Percentiles rank a stretch among this genome's conserved stretches.
These are phyloP conservation scores for Sarcodon aspratus DNA, from an alignment of 768 basidiomycete genomes.

Conservation along the genomic window DNA sequence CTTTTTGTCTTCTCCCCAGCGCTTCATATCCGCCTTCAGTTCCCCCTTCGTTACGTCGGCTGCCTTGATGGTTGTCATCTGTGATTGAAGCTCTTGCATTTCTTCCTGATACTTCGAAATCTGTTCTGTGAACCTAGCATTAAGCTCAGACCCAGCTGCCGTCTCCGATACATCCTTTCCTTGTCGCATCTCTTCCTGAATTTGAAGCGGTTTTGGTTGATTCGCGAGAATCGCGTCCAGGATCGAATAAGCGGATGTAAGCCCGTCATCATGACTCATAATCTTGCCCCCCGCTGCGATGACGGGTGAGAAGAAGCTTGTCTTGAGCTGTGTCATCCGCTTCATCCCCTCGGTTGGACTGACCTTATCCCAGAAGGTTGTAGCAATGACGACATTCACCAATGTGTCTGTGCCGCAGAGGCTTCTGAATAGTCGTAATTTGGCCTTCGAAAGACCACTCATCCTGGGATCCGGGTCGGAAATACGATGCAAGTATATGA, in stretches of 20 bases:
- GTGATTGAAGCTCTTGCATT: conserved; percentile 5
- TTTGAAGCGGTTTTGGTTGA: too few species aligned
- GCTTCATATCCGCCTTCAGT: too few species aligned
- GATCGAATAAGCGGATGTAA: too few species aligned
- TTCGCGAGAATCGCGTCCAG: too few species aligned
- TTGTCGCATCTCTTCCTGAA: too few species aligned
- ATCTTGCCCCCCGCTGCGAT: background rate
- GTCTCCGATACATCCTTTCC: conserved; percentile 3
- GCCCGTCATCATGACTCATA: background rate
- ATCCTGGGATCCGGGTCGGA: conserved; percentile 3
- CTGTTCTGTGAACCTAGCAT: conserved; percentile 7
- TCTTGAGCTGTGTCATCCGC: background rate
- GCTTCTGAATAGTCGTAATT: conserved; percentile 1
- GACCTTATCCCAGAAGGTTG: conserved; percentile 7
- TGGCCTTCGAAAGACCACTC: background rate
- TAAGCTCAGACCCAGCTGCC: conserved; percentile 3
- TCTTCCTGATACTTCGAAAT: background rate
- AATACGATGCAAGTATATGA: conserved; percentile 6
- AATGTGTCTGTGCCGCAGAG: conserved; percentile 5
- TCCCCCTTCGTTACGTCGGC: conserved; percentile 3
- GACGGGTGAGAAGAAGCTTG: conserved; percentile 1
- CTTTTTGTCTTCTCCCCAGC: background rate
- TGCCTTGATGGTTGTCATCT: conserved; percentile 4
- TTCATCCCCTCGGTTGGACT: background rate
- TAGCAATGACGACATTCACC: conserved; percentile 4